Evolutionary conservation across 2,329 filamentous ascomycete species (phyloP).

Genomic region (Microsporum audouinii): DNA sequence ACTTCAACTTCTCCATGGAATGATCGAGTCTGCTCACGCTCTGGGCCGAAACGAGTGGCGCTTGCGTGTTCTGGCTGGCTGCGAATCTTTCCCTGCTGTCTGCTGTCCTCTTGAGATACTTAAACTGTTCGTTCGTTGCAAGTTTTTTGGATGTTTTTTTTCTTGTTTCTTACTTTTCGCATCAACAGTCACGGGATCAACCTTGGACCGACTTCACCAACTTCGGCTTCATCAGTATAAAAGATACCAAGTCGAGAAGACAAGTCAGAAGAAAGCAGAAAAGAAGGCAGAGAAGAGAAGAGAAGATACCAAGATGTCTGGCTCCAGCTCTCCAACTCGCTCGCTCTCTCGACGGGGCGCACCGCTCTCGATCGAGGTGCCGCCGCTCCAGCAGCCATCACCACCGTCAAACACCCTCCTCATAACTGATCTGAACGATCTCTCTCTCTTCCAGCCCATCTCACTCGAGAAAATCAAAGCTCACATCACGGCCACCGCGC

Average conservation of each 20-base stretch:
- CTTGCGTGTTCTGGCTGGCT: neutral
- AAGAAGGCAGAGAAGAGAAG: too few relatives aligned
- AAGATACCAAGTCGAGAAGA: neutral
- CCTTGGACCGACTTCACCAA: neutral
- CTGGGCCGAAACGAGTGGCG: neutral
- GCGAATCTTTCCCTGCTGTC: neutral
- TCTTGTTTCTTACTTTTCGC: neutral
- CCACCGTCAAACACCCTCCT: slow-evolving; percentile 42
- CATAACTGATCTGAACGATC: slow-evolving; percentile 39
- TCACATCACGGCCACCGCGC: slow-evolving; percentile 31
- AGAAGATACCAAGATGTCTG: neutral
- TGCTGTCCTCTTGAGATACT: neutral
- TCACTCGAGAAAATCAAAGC: slow-evolving; percentile 34
- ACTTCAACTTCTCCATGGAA: neutral
- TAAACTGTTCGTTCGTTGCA: neutral
- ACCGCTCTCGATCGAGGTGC: slow-evolving; percentile 37
- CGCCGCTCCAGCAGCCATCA: slow-evolving; percentile 35
- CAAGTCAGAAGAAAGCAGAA: neutral
- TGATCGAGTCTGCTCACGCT: neutral
- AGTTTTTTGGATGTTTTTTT: neutral
- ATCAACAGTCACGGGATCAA: neutral
- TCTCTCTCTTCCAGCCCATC: slow-evolving; percentile 36
- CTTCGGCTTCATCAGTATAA: neutral
- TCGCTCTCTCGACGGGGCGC: slow-evolving; percentile 17
- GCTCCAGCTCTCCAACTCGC: neutral